phyloP scores from a whole-genome alignment of 2,329 filamentous ascomycete genomes.

The Penicillium aurantiogriseum region DNA sequence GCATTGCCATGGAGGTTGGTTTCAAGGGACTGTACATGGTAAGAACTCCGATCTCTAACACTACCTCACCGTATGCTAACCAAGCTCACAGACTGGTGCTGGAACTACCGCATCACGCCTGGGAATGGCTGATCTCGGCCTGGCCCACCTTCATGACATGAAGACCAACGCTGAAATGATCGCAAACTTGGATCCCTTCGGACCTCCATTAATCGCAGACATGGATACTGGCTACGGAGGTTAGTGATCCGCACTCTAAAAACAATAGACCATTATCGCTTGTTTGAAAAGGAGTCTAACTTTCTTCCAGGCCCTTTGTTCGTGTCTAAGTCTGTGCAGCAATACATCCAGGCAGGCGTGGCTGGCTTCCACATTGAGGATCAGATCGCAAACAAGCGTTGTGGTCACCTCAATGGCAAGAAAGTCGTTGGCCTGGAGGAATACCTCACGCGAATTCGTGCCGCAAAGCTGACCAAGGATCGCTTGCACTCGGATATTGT shows the following conservation, averaged over 20 bases:
- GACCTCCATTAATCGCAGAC: conserved; percentile 59
- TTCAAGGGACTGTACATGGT: conserved; percentile 69
- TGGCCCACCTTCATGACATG: conserved; percentile 64
- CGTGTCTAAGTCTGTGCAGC: conserved; percentile 49
- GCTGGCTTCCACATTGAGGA: conserved; percentile 60
- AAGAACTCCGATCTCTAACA: conserved; percentile 17
- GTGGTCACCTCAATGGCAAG: conserved; percentile 43
- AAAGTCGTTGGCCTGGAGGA: conserved; percentile 38
- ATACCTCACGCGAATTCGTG: conserved; percentile 38
- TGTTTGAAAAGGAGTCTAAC: conserved; percentile 27
- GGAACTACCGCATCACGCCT: conserved; percentile 61
- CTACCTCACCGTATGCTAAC: not conserved
- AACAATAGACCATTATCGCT: not conserved
- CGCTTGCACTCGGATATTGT: conserved; percentile 41
- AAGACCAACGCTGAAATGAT: conserved; percentile 63
- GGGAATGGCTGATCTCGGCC: conserved; percentile 62
- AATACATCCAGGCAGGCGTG: conserved; percentile 54
- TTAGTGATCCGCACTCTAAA: conserved; percentile 5
- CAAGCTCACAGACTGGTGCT: conserved; percentile 54
- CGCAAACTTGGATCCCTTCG: conserved; percentile 54
- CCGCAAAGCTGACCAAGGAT: conserved; percentile 37
- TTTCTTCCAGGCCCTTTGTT: conserved; percentile 38
- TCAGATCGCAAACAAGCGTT: conserved; percentile 49
- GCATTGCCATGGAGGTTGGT: conserved; percentile 61
- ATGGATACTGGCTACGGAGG: conserved; percentile 56